phyloP scores from a whole-genome alignment of 768 basidiomycete genomes.

The Rhodotorula sphaerocarpa region DNA sequence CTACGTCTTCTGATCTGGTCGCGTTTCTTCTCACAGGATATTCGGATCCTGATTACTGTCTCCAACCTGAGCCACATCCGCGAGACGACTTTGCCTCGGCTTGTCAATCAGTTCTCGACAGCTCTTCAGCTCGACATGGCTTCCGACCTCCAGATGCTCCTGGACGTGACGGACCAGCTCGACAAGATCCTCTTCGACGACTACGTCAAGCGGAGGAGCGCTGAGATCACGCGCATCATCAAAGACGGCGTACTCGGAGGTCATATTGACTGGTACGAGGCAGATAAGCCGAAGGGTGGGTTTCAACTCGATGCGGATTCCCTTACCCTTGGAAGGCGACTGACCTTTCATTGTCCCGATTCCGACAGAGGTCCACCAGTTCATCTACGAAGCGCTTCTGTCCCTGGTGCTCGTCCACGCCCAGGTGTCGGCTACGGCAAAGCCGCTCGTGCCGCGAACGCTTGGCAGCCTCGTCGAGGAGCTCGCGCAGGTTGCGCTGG shows the following conservation, averaged over 20 bases:
- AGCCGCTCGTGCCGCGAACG: conserved; percentile 70
- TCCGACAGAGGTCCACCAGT: conserved; percentile 74
- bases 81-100: conserved; percentile 60
- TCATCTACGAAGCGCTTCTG: conserved; percentile 82
- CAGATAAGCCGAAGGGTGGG: conserved; percentile 80
- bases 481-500: conserved; percentile 70
- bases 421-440: conserved; percentile 72
- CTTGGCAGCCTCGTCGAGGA: conserved; percentile 72
- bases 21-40: conserved; percentile 53
- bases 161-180: conserved; percentile 68
- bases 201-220: conserved; percentile 73
- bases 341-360: too few species aligned
- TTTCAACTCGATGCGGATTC: conserved; percentile 7
- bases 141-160: conserved; percentile 67
- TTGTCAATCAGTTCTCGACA: conserved; percentile 70
- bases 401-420: conserved; percentile 85
- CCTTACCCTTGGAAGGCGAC: neutral
- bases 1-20: too few species aligned
- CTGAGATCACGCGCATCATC: conserved; percentile 58
- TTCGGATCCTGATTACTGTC: conserved; percentile 73
- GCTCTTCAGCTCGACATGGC: conserved; percentile 63
- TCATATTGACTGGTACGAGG: conserved; percentile 88
- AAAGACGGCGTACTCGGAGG: conserved; percentile 69
- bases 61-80: conserved; percentile 78
- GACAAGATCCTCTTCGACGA: conserved; percentile 84